These are phyloP conservation scores for Marasmius fiardii DNA, from an alignment of 1,284 basidiomycete genomes.

Conservation along the genomic window DNA sequence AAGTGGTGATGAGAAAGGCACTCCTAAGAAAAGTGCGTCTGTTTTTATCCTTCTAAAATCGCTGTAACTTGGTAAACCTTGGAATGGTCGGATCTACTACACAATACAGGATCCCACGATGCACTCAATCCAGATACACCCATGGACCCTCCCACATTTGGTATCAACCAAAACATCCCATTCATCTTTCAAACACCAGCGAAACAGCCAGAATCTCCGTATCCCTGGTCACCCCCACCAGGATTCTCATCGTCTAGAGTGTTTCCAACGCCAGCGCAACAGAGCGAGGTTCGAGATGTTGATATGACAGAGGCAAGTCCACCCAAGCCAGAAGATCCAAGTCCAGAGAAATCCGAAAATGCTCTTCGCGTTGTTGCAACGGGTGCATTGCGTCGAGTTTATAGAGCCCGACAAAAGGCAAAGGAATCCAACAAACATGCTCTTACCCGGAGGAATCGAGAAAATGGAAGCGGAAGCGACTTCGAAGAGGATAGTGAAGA, in stretches of 20 bases:
- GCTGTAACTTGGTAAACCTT: background rate
- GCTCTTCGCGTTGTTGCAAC: slow-evolving; percentile 48
- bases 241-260: slow-evolving; percentile 56
- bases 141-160: slow-evolving; percentile 53
- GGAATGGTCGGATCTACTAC: background rate
- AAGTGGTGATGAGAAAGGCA: slow-evolving; percentile 33
- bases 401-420: slow-evolving; percentile 55
- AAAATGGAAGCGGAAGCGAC: slow-evolving; percentile 25
- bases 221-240: slow-evolving; percentile 63
- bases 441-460: slow-evolving; percentile 19
- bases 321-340: slow-evolving; percentile 35
- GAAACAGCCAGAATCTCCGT: slow-evolving; percentile 42
- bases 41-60: background rate
- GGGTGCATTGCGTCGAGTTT: slow-evolving; percentile 71
- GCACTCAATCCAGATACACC: slow-evolving; percentile 44
- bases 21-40: slow-evolving; percentile 64
- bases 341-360: slow-evolving; percentile 28
- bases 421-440: slow-evolving; percentile 26
- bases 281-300: slow-evolving; percentile 56
- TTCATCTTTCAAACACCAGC: slow-evolving; percentile 65
- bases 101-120: slow-evolving; percentile 48
- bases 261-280: slow-evolving; percentile 41
- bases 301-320: slow-evolving; percentile 73
- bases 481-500: slow-evolving; percentile 38
- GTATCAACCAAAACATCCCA: slow-evolving; percentile 58